These are phyloP conservation scores for Dactylorhiza incarnata DNA, from an alignment of 106 monocot species.

Conservation along the genomic window DNA sequence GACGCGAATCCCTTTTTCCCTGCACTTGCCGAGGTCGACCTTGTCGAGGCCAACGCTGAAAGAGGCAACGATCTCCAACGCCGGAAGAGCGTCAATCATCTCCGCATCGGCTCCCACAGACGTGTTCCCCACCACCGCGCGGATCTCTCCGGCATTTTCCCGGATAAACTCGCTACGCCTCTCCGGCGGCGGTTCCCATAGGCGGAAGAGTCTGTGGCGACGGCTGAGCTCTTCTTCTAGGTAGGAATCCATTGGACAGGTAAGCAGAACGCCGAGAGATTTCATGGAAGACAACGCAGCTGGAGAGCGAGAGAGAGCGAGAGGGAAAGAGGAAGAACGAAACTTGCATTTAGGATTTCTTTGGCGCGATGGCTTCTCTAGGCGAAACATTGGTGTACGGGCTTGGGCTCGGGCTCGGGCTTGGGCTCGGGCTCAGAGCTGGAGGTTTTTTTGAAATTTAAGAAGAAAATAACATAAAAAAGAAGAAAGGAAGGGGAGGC, in stretches of 20 bases:
- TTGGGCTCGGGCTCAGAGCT: too few species aligned
- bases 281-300: too few species aligned
- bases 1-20: slow-evolving; percentile 35
- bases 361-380: too few species aligned
- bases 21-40: slow-evolving; percentile 40
- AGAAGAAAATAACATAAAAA: too few species aligned
- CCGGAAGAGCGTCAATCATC: slow-evolving; percentile 34
- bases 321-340: too few species aligned
- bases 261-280: slow-evolving; percentile 37
- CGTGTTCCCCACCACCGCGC: slow-evolving; percentile 40
- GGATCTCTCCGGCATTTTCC: slow-evolving; percentile 23
- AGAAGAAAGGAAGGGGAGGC: too few species aligned
- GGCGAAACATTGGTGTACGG: too few species aligned
- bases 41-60: slow-evolving; percentile 3
- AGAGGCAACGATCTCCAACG: slow-evolving; percentile 36
- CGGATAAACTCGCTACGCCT: slow-evolving; percentile 21
- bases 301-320: too few species aligned
- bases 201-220: slow-evolving; percentile 42
- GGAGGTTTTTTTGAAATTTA: too few species aligned
- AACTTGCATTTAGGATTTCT: too few species aligned
- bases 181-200: slow-evolving; percentile 29
- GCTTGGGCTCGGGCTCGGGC: too few species aligned
- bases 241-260: slow-evolving; percentile 33
- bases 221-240: slow-evolving; percentile 37
- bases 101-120: slow-evolving; percentile 29